Evolutionary conservation across 257 asterid genomes (phyloP), one percentile per base, ranked within the genome.

Genomic region (Gentiana dahurica): DNA sequence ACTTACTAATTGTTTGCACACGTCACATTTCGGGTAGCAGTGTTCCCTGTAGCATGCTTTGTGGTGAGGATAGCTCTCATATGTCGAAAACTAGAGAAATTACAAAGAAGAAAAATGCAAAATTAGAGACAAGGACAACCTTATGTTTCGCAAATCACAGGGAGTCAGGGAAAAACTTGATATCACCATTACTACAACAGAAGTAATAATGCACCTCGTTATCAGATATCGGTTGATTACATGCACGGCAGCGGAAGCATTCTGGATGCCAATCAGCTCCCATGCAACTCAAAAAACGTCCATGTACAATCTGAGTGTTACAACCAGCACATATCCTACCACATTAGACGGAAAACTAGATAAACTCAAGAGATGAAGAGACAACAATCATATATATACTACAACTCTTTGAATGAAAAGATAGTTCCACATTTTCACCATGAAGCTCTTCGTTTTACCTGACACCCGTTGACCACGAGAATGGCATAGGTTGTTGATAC

Each of bases 211-310:
- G 34, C 68, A 87, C 98, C 98, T 91, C 98, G 34, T 83, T 79
- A 73, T 91, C 98, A 55, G 89, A 75, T 69, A 91, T 87, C 33
- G 95, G 95, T 64, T 83, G 95, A 70, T 72, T 75, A 70, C 95
- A 91, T 35, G 94, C 94, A 52, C 78, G 87, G 74, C 98, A 91
- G 68, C 93, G 82, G 57, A 91, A 85, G 63, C 98, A 91, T 71
- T 85, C 97, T 34, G 98, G 97, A 73, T 91, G 98, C 98, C 97
- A 91, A 35, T 85, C 77, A 59, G 86, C 94, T 73, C 82, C 86
- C 89, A 88, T 83, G 76, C 97, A 91, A 74, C 84, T 91, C 75
- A 91, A 80, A 67, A 77, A 81, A 65, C 93, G 76, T 70, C 98
- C 95, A 53, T 82, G 81, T 35, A 94, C 96, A 48, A 88, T 85